A percentile compares a stretch with the other conserved stretches of the same genome.
phyloP scores from a whole-genome alignment of 2,329 filamentous ascomycete species.

The Aspergillus bombycis region DNA sequence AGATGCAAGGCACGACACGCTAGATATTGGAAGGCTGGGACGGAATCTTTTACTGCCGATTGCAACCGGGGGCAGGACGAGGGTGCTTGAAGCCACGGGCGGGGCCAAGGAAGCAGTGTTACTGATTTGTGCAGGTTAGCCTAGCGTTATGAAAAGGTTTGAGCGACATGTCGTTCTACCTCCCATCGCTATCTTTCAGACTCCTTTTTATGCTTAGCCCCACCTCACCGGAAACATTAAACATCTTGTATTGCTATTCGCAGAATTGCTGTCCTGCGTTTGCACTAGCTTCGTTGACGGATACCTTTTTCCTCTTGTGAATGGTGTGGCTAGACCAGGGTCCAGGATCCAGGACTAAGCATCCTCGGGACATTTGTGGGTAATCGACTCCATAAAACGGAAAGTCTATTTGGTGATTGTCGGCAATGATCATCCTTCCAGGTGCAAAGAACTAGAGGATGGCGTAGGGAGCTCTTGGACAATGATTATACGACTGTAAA shows the following conservation, averaged over 20 bases:
- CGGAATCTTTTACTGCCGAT: background rate
- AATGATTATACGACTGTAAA: background rate
- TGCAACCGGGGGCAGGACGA: background rate
- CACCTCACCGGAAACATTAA: background rate
- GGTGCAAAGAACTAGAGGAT: background rate
- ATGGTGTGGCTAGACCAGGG: background rate
- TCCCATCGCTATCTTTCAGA: background rate
- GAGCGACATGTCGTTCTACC: background rate
- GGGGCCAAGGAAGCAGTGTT: background rate
- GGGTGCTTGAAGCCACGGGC: background rate
- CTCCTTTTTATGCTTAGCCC: background rate
- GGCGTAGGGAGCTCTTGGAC: background rate
- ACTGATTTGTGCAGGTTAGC: background rate
- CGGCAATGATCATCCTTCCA: background rate
- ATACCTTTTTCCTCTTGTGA: background rate
- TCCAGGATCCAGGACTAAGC: background rate
- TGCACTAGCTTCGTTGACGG: background rate
- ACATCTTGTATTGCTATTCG: background rate
- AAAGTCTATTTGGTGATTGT: background rate
- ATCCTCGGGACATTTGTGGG: background rate
- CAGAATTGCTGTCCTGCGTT: background rate
- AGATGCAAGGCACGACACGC: background rate
- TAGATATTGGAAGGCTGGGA: background rate
- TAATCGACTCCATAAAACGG: background rate
- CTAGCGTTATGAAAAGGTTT: background rate